Conservation (phyloP, 2,329 filamentous ascomycete genomes). For the Coniosporium tulheliwenetii region DNA sequence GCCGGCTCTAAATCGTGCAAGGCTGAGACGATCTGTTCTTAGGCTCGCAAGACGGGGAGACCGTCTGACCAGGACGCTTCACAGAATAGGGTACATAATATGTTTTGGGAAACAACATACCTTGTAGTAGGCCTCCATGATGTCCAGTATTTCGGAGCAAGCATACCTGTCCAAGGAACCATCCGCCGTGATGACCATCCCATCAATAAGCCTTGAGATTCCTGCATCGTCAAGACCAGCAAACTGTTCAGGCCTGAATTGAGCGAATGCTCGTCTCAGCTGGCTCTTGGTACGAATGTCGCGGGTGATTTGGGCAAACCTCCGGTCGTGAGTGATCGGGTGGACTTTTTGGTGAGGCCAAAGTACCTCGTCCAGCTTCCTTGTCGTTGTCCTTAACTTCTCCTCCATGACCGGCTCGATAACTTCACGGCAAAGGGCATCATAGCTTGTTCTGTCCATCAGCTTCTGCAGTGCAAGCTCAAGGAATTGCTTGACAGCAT, state of each 20-base stretch:
- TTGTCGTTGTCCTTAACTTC: conserved; percentile 1
- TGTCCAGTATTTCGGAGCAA: conserved; percentile 7
- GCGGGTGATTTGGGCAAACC: conserved; percentile 19
- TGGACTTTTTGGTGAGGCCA: conserved; percentile 6
- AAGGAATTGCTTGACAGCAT: background rate
- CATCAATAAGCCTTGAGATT: background rate
- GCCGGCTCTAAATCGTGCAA: too few relatives aligned
- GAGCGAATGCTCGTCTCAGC: background rate
- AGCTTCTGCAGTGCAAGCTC: background rate
- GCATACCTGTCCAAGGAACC: background rate
- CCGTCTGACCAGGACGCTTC: background rate
- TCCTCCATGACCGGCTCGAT: conserved; percentile 2
- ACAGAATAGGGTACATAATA: background rate
- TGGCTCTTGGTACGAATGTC: conserved; percentile 6
- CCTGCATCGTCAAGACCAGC: background rate
- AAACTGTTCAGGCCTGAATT: background rate
- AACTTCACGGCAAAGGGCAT: background rate
- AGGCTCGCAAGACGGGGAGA: too few relatives aligned
- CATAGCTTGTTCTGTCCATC: background rate
- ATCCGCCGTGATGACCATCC: background rate
- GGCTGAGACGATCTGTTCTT: too few relatives aligned
- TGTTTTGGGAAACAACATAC: conserved; percentile 1
- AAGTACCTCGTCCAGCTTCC: conserved; percentile 6
- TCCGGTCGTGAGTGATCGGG: conserved; percentile 22
- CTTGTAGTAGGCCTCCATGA: conserved; percentile 17